Evolutionary conservation across 2,329 filamentous ascomycete genomes (phyloP).

Genomic region (Diaporthe caulivora): DNA sequence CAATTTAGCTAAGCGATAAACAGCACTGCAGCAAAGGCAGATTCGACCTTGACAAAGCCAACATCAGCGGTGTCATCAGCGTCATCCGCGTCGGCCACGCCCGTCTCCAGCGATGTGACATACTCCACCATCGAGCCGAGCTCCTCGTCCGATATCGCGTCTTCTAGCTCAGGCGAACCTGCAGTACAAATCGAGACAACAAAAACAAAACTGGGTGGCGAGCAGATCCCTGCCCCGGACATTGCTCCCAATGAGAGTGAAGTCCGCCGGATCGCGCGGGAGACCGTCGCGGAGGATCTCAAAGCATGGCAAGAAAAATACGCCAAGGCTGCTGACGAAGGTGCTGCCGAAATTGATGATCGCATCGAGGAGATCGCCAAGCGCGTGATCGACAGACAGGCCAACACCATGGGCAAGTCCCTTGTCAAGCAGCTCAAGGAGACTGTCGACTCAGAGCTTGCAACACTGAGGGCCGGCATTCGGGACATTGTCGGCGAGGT

Average conservation of each 20-base stretch:
- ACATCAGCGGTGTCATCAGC: constrained; percentile 42
- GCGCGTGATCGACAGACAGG: constrained; percentile 71
- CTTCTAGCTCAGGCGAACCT: constrained; percentile 43
- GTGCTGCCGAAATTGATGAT: constrained; percentile 78
- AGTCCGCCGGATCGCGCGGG: constrained; percentile 68
- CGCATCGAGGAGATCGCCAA: constrained; percentile 70
- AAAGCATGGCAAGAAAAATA: constrained; percentile 91
- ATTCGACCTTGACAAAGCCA: constrained; percentile 55
- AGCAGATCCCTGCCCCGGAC: constrained; percentile 57
- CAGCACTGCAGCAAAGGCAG: constrained; percentile 47
- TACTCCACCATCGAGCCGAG: constrained; percentile 40
- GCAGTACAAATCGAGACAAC: constrained; percentile 41
- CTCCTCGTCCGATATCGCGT: constrained; percentile 36
- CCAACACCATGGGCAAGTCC: constrained; percentile 73
- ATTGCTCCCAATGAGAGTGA: constrained; percentile 63
- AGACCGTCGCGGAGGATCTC: constrained; percentile 82
- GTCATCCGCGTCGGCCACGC: constrained; percentile 44
- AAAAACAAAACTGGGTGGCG: constrained; percentile 42
- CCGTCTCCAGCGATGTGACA: constrained; percentile 39
- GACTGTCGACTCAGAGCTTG: constrained; percentile 73
- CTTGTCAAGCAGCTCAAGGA: constrained; percentile 78
- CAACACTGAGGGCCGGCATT: constrained; percentile 76
- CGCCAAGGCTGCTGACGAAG: constrained; percentile 85
- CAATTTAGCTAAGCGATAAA: neutral
- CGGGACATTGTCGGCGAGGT: constrained; percentile 68